These are phyloP conservation scores for Pyrenochaeta sp. DNA, from an alignment of 2,329 filamentous ascomycete species.

Conservation along the genomic window DNA sequence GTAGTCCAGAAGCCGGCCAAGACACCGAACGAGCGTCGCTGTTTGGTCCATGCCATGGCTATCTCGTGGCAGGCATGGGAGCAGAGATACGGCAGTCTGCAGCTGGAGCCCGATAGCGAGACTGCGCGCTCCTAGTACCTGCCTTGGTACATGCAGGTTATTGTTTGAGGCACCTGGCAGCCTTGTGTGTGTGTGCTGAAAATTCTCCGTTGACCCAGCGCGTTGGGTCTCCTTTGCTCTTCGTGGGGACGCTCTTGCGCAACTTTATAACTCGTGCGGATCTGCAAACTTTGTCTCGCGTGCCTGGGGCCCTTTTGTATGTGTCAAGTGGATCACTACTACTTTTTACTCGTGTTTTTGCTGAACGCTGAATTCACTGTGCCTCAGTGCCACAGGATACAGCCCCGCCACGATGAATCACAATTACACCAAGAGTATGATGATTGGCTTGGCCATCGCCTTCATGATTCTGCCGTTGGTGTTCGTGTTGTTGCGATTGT, in stretches of 20 bases:
- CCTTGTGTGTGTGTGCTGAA: background rate
- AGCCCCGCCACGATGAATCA: constrained; percentile 30
- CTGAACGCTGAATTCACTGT: too few species aligned
- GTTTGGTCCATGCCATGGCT: constrained; percentile 1
- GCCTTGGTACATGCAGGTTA: too few species aligned
- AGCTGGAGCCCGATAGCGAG: too few species aligned
- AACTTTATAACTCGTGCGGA: background rate
- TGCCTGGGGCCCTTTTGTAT: too few species aligned
- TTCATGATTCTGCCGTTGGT: constrained; percentile 26
- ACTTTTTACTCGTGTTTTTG: too few species aligned
- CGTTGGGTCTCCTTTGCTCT: background rate
- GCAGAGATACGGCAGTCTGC: constrained; percentile 1
- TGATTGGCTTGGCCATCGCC: constrained; percentile 24
- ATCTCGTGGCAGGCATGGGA: too few species aligned
- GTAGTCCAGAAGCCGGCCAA: background rate
- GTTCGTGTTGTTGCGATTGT: constrained; percentile 28
- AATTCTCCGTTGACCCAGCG: background rate
- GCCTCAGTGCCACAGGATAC: background rate
- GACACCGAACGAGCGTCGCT: background rate
- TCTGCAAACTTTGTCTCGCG: background rate
- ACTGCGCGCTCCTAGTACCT: too few species aligned
- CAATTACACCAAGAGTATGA: constrained; percentile 28
- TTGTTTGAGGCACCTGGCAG: too few species aligned
- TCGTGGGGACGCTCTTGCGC: background rate
- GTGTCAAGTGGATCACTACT: background rate